Conservation (phyloP, 768 basidiomycete genomes). For the Termitomyces eurrhizus region DNA sequence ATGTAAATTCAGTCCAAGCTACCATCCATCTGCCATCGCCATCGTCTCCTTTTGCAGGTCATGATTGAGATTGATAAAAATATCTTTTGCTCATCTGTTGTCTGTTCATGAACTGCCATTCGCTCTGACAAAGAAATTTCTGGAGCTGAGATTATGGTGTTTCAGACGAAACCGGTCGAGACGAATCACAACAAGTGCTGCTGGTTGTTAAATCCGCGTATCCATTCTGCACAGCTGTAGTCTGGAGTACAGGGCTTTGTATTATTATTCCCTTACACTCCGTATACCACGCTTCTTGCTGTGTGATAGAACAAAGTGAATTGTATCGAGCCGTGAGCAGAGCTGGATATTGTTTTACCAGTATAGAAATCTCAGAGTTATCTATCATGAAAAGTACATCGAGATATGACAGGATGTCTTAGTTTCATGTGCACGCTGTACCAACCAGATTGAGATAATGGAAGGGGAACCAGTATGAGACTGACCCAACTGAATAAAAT, state of each 20-base stretch:
- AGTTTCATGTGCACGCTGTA: not conserved
- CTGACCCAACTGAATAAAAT: not conserved
- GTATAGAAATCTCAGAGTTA: not conserved
- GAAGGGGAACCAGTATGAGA: not conserved
- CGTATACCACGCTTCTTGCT: not conserved
- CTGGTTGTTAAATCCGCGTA: constrained; percentile 31
- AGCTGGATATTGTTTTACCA: not conserved
- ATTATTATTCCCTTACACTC: not conserved
- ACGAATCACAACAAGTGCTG: not conserved
- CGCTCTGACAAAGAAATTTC: not conserved
- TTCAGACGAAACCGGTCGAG: constrained; percentile 30
- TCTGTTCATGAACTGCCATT: not conserved
- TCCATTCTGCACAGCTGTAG: constrained; percentile 34
- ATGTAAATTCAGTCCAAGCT: constrained; percentile 47
- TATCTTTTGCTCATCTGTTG: not conserved
- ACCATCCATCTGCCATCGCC: constrained; percentile 37
- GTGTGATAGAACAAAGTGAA: not conserved
- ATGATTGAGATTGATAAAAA: too few species aligned
- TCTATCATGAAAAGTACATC: not conserved
- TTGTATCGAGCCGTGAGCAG: not conserved
- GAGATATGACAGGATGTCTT: not conserved
- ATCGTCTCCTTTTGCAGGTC: not conserved
- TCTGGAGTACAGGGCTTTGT: not conserved
- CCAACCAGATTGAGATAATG: too few species aligned
- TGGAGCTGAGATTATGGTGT: not conserved